Conservation (phyloP, 345 rosid species). For the Eutrema heterophyllum region DNA sequence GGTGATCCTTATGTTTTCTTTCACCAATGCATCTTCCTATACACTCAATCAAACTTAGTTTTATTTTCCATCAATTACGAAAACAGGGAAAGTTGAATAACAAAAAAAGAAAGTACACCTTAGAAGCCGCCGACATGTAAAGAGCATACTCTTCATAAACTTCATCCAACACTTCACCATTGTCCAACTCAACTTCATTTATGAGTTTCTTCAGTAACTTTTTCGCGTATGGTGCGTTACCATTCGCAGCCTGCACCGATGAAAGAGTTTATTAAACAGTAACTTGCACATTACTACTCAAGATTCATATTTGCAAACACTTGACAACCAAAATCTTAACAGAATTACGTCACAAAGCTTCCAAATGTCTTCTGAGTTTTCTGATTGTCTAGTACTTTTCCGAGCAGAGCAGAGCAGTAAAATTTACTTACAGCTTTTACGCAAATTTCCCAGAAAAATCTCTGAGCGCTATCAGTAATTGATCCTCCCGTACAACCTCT, state of each 20-base stretch:
- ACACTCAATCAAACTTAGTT: not conserved
- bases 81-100: not conserved
- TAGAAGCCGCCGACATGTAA: slow-evolving; percentile 48
- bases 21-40: slow-evolving; percentile 42
- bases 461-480: slow-evolving; percentile 54
- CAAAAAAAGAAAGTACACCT: slow-evolving; percentile 33
- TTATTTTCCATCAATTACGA: not conserved
- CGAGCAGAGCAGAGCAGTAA: slow-evolving; percentile 7
- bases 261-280: slow-evolving; percentile 6
- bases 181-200: slow-evolving; percentile 54
- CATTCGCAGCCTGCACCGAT: slow-evolving; percentile 41
- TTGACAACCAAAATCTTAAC: not conserved
- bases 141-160: slow-evolving; percentile 55
- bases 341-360: not conserved
- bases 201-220: slow-evolving; percentile 69
- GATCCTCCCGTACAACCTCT: slow-evolving; percentile 62
- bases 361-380: not conserved
- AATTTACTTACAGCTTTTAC: slow-evolving; percentile 47
- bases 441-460: slow-evolving; percentile 63
- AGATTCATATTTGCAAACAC: not conserved
- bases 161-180: slow-evolving; percentile 53
- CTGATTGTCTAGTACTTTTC: not conserved
- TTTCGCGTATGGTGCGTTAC: slow-evolving; percentile 46
- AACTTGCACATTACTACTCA: not conserved
- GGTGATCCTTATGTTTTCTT: slow-evolving; percentile 46